Evolutionary conservation across 495 filamentous ascomycete species (phyloP).

Genomic region (Neurospora sp.): DNA sequence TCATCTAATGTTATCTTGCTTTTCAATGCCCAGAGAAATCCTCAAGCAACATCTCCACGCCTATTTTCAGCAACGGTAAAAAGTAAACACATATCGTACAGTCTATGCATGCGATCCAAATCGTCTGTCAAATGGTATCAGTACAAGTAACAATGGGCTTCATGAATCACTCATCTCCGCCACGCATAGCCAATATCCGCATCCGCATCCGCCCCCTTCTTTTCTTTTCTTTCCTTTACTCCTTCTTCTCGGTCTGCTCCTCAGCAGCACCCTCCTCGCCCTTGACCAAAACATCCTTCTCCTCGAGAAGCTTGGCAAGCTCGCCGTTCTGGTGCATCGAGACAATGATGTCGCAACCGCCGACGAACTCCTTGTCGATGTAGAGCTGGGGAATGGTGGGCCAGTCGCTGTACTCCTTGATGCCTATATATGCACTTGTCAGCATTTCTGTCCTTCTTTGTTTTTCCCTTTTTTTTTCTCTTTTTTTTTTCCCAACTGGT

Average conservation of each 20-base stretch:
- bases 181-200: background rate
- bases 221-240: conserved; percentile 1
- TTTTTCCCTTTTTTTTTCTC: background rate
- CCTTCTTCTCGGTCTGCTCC: conserved; percentile 12
- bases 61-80: background rate
- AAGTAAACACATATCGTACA: background rate
- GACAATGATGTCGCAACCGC: conserved; percentile 93
- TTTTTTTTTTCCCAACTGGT: background rate
- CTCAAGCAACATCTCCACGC: background rate
- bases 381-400: conserved; percentile 97
- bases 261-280: conserved; percentile 6
- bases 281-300: conserved; percentile 63
- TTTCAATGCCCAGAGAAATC: background rate
- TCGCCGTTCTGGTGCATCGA: conserved; percentile 97
- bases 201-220: background rate
- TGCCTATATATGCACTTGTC: conserved; percentile 44
- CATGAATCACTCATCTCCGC: background rate
- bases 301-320: conserved; percentile 80
- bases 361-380: conserved; percentile 88
- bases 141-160: no score
- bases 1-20: background rate
- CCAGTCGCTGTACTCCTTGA: conserved; percentile 99
- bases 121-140: background rate
- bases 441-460: background rate
- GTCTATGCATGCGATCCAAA: background rate